These are phyloP conservation scores for Pogostemon cablin DNA, from an alignment of 257 asterid genomes.

Conservation along the genomic window DNA sequence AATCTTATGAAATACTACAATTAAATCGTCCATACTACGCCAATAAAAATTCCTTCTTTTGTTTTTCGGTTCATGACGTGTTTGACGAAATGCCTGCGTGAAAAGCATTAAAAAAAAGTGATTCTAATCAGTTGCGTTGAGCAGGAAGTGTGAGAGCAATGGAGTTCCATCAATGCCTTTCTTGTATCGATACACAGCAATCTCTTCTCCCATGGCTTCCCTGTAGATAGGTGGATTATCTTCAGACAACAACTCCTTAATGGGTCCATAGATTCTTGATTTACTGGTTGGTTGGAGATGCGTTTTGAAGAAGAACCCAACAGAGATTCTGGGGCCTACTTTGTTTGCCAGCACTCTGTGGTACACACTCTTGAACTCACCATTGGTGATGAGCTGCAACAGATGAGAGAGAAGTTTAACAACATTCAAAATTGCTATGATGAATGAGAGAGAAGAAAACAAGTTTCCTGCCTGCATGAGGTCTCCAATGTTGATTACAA, in stretches of 20 bases:
- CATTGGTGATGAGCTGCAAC: conserved; percentile 52
- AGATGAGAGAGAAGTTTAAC: too few species aligned
- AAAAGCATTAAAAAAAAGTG: too few species aligned
- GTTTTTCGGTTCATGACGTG: too few species aligned
- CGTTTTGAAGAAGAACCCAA: conserved; percentile 39
- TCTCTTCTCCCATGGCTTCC: conserved; percentile 16
- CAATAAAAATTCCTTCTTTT: too few species aligned
- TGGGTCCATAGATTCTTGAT: conserved; percentile 30
- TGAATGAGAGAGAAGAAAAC: too few species aligned
- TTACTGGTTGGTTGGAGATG: conserved; percentile 27
- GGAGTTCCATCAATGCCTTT: conserved; percentile 29
- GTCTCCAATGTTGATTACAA: conserved; percentile 25
- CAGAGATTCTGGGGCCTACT: conserved; percentile 44
- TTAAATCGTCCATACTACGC: too few species aligned
- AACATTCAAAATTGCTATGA: too few species aligned
- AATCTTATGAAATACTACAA: too few species aligned
- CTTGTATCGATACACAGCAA: neutral
- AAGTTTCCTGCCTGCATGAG: conserved; percentile 33
- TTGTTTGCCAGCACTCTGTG: conserved; percentile 47
- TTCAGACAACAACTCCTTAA: conserved; percentile 40
- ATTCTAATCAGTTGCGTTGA: neutral
- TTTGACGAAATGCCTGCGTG: too few species aligned
- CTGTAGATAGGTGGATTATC: conserved; percentile 37
- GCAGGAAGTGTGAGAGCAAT: neutral
- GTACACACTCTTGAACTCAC: conserved; percentile 43